Evolutionary conservation across 257 asterid species (phyloP).

Genomic region (Nyctanthes arbortristis): DNA sequence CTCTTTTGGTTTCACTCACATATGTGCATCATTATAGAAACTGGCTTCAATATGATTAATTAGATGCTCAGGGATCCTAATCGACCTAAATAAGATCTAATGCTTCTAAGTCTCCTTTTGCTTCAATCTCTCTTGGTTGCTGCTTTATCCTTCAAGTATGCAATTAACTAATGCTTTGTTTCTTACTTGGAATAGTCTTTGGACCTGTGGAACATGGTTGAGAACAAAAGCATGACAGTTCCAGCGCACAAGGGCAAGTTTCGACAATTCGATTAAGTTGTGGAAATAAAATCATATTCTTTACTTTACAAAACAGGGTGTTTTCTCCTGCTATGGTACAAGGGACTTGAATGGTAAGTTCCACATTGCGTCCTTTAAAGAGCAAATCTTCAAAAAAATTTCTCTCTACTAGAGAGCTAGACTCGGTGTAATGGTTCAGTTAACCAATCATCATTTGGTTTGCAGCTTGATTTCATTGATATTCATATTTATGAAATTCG

Average conservation of each 20-base stretch:
- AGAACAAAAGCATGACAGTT: constrained; percentile 84
- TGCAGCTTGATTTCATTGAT: no score
- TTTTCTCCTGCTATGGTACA: background rate
- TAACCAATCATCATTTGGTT: no score
- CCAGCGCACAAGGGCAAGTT: constrained; percentile 94
- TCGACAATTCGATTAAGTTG: constrained; percentile 82
- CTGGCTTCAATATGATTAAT: background rate
- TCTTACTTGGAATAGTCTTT: constrained; percentile 50
- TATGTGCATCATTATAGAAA: background rate
- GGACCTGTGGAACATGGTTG: constrained; percentile 94
- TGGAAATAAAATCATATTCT: constrained; percentile 58
- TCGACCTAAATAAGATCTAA: background rate
- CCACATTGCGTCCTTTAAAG: no score
- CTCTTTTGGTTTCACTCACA: background rate
- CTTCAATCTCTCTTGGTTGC: background rate
- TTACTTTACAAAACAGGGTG: background rate
- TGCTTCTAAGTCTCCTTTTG: background rate
- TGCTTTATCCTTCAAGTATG: background rate
- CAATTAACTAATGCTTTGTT: background rate
- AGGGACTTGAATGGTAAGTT: no score
- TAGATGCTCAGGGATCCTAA: background rate
- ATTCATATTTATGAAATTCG: no score
- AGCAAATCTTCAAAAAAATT: background rate
- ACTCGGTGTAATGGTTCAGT: no score
- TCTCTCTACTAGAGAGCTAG: background rate